Evolutionary conservation across 345 rosid genomes (phyloP).

Genomic region (Atalantia buxifolia): DNA sequence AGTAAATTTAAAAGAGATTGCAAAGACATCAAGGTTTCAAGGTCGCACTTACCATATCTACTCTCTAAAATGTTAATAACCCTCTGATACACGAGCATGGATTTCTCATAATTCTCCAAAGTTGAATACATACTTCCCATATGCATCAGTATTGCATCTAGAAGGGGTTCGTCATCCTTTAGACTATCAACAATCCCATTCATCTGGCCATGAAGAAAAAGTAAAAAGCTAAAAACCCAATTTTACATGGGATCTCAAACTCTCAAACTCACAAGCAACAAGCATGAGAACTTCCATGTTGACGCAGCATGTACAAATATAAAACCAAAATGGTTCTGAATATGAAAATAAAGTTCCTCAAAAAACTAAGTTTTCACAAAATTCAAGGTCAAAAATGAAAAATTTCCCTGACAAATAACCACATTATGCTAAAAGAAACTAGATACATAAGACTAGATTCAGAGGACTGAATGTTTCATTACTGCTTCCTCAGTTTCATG

Average conservation of each 20-base stretch:
- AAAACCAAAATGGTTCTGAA: background rate
- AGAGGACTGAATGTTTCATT: background rate
- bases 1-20: background rate
- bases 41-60: slow-evolving; percentile 46
- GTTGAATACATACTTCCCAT: slow-evolving; percentile 79
- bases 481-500: background rate
- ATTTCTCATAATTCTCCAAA: slow-evolving; percentile 62
- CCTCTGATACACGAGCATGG: slow-evolving; percentile 49
- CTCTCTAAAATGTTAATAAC: slow-evolving; percentile 49
- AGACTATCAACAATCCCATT: slow-evolving; percentile 43
- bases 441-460: background rate
- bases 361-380: background rate
- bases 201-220: slow-evolving; percentile 48
- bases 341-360: background rate
- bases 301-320: background rate
- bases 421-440: background rate
- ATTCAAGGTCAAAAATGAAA: background rate
- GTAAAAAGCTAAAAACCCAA: background rate
- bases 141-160: slow-evolving; percentile 73
- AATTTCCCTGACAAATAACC: background rate
- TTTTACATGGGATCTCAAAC: slow-evolving; percentile 11
- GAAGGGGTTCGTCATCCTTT: slow-evolving; percentile 52
- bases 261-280: background rate
- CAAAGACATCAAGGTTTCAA: background rate
- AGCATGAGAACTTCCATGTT: slow-evolving; percentile 1